Base-by-base conservation (phyloP, 1,284 basidiomycete genomes). In the Leucoagaricus sp. region DNA sequence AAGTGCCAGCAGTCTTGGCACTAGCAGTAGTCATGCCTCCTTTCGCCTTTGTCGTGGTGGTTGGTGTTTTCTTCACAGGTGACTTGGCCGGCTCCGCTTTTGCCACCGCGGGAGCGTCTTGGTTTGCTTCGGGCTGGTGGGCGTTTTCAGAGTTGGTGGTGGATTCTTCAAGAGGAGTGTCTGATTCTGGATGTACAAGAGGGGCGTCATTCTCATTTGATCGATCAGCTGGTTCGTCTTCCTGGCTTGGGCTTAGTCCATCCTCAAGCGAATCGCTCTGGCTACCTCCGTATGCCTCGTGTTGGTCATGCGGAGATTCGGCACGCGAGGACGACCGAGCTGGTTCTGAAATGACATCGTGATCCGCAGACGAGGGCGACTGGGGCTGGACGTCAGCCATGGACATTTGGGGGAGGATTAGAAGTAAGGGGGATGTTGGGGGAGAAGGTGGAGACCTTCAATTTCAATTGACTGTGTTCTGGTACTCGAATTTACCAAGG, bases 251-350 rank as follows among this genome's bases (percentile, higher is more conserved):
- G 21, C 23, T 47, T 34, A 17, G 9, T 46, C 25, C 55, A 38
- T 57, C 44, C 26, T 45, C 50, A 53, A 48, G 23, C 36, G 54
- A 57, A 44, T 60, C 51, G 36, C 45, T 49, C 25, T 55, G 46
- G 34, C 59, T 58, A 44, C 41, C 40, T 23, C 29, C 47, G 19
- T 67, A 69, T 49, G 66, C 80, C 80, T 82, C 83, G 71, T 85
- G 81, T 73, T 79, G 76, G 65, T 67, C 76, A 71, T 77, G 76
- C 73, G 70, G 65, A 60, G 31, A 17, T 12, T n/a, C 36, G 19
- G 36, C 65, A 49, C 21, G 38, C 38, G 46, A 33, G 10, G 40
- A 42, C 60, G 17, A 29, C 33, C 31, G 40, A 25, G 53, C 40
- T 44, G 52, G 44, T 36, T 54, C 45, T 38, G 52, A 55, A 47